Conservation (phyloP, 345 rosid genomes). For the Gossypium anomalum region DNA sequence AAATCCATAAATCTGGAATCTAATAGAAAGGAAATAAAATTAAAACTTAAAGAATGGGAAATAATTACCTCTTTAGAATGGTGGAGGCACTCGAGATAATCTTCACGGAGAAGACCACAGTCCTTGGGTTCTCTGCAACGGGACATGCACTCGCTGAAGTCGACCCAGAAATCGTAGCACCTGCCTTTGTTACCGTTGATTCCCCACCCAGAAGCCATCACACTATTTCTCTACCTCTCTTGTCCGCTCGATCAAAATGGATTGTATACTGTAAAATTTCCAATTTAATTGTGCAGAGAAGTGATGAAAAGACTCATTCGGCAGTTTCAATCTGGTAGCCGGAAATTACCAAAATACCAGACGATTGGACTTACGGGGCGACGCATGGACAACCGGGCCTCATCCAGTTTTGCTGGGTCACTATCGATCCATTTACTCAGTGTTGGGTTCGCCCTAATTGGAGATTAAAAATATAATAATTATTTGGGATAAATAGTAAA, state of each 20-base stretch:
- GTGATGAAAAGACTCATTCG: background rate
- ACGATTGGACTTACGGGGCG: background rate
- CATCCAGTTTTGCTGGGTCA: background rate
- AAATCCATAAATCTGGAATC: background rate
- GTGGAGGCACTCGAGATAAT: slow-evolving; percentile 97
- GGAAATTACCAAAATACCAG: background rate
- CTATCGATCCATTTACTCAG: no score
- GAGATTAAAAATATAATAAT: no score
- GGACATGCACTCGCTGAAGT: slow-evolving; percentile 96
- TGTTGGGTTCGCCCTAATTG: no score
- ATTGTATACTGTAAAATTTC: background rate
- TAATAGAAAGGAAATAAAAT: background rate
- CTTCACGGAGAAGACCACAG: slow-evolving; percentile 83
- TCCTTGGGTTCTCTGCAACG: slow-evolving; percentile 93
- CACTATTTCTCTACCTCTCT: background rate
- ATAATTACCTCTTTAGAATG: slow-evolving; percentile 86
- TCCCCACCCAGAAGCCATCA: slow-evolving; percentile 98
- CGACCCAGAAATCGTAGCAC: slow-evolving; percentile 88
- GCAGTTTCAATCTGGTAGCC: background rate
- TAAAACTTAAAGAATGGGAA: background rate
- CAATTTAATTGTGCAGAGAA: background rate
- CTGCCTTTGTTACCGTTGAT: slow-evolving; percentile 91
- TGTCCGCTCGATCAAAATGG: background rate
- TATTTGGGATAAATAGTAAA: no score
- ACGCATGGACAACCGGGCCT: background rate